Percentiles rank a stretch among this genome's conserved stretches.
Conservation (phyloP, 164 flowering plant genomes). For the Vitis amurensis region DNA sequence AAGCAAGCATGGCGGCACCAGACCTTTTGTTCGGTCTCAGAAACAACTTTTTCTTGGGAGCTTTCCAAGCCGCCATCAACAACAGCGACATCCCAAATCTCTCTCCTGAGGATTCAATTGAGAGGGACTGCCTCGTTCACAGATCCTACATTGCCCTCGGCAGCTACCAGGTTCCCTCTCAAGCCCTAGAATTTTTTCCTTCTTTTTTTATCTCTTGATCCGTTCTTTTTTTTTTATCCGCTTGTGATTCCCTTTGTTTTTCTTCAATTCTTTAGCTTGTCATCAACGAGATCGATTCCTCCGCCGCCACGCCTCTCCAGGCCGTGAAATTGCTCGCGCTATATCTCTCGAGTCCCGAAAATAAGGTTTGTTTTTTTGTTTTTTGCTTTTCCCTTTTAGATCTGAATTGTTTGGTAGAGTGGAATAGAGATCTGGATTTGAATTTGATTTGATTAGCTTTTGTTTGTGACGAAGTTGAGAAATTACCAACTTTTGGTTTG, state of each 20-base stretch:
- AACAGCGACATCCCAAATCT: slow-evolving; percentile 81
- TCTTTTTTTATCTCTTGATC: not conserved
- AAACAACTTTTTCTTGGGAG: slow-evolving; percentile 91
- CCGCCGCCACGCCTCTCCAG: slow-evolving; percentile 89
- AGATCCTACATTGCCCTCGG: slow-evolving; percentile 95
- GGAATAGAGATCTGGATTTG: not conserved
- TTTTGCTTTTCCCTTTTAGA: not conserved
- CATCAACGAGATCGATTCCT: slow-evolving; percentile 74
- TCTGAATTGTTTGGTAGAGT: not conserved
- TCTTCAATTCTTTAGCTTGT: slow-evolving; percentile 50
- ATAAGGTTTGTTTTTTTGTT: slow-evolving; percentile 52
- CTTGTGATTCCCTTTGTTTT: not conserved
- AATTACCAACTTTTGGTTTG: too few species aligned
- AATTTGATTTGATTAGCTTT: not conserved
- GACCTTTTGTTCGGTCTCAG: slow-evolving; percentile 76
- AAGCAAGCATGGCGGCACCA: too few species aligned
- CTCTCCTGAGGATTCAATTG: slow-evolving; percentile 74
- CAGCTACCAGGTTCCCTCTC: slow-evolving; percentile 54
- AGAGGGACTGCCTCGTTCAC: slow-evolving; percentile 79
- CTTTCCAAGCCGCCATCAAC: slow-evolving; percentile 94
- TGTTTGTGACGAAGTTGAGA: not conserved
- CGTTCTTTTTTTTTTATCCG: not conserved
- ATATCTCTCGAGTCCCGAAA: slow-evolving; percentile 66
- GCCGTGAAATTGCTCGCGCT: slow-evolving; percentile 91
- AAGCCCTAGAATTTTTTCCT: not conserved